A percentile compares a stretch with the other conserved stretches of the same genome.
These are phyloP conservation scores for Caryopteris hybrid DNA, from an alignment of 305 asterid species.

Conservation along the genomic window DNA sequence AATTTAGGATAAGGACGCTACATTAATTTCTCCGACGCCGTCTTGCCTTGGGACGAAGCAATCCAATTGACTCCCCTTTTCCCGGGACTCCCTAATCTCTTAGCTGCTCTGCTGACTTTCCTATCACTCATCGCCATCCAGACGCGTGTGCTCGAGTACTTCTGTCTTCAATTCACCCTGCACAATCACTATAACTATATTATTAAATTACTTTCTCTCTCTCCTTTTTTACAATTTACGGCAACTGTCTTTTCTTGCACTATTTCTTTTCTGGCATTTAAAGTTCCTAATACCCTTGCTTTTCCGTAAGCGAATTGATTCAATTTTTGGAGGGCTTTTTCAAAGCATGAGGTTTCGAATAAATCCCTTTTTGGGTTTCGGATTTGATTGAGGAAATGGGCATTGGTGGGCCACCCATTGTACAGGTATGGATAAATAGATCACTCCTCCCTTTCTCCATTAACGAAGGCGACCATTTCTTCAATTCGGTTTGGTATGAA, in stretches of 20 bases:
- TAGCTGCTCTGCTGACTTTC: conserved; percentile 19
- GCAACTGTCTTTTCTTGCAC: conserved; percentile 4
- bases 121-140: conserved; percentile 13
- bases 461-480: conserved; percentile 18
- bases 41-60: conserved; percentile 11
- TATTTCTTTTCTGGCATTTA: not conserved
- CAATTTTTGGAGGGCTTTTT: conserved; percentile 33
- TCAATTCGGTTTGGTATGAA: conserved; percentile 21
- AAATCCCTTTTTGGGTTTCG: conserved; percentile 16
- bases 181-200: conserved; percentile 7
- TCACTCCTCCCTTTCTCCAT: conserved; percentile 20
- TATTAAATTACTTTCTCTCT: not conserved
- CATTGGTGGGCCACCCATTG: conserved; percentile 39
- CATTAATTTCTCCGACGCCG: not conserved
- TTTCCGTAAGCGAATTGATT: conserved; percentile 9
- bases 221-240: conserved; percentile 3
- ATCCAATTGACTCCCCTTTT: not conserved
- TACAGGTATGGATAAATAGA: conserved; percentile 24
- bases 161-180: conserved; percentile 15
- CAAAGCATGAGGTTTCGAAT: conserved; percentile 12
- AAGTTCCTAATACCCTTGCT: not conserved
- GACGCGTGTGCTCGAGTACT: conserved; percentile 34
- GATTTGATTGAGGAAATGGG: conserved; percentile 19
- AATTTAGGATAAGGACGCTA: not conserved
- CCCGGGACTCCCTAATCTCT: conserved; percentile 4